Evolutionary conservation across 225 moss, liverwort and hornwort species (phyloP).

Genomic region (Climacium dendroides): DNA sequence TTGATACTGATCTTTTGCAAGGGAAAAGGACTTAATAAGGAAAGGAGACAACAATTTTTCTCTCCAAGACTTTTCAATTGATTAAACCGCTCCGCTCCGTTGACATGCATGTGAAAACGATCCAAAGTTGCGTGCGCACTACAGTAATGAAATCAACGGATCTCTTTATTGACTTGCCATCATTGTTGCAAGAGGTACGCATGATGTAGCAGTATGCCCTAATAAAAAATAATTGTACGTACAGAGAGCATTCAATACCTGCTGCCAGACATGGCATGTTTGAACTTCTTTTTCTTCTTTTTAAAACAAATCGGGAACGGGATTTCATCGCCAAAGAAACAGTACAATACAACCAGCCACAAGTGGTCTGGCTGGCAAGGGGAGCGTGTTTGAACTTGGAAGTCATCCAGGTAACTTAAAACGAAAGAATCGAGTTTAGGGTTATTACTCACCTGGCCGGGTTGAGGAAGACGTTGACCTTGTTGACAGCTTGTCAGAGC

Average conservation of each 20-base stretch:
- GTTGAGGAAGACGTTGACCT: background rate
- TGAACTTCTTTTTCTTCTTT: background rate
- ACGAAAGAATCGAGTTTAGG: background rate
- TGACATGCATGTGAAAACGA: background rate
- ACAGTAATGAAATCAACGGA: background rate
- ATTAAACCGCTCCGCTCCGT: too few species aligned
- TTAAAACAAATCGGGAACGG: background rate
- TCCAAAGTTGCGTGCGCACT: background rate
- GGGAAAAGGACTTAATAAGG: too few species aligned
- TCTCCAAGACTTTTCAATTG: background rate
- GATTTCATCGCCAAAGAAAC: background rate
- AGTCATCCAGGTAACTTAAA: background rate
- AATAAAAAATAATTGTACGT: background rate
- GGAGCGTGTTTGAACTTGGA: background rate
- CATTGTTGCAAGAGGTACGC: background rate
- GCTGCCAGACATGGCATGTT: constrained; percentile 22
- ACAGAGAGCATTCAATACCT: background rate
- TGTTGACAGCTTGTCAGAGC: background rate
- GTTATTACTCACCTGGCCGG: too few species aligned
- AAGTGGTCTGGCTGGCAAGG: background rate
- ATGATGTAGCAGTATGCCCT: background rate
- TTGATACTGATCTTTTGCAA: background rate
- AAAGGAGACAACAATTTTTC: background rate
- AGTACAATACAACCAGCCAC: background rate
- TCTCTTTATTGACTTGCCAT: constrained; percentile 2